Base-by-base conservation (phyloP, 805 yeast genomes). In the Candida vartiovaarae region DNA sequence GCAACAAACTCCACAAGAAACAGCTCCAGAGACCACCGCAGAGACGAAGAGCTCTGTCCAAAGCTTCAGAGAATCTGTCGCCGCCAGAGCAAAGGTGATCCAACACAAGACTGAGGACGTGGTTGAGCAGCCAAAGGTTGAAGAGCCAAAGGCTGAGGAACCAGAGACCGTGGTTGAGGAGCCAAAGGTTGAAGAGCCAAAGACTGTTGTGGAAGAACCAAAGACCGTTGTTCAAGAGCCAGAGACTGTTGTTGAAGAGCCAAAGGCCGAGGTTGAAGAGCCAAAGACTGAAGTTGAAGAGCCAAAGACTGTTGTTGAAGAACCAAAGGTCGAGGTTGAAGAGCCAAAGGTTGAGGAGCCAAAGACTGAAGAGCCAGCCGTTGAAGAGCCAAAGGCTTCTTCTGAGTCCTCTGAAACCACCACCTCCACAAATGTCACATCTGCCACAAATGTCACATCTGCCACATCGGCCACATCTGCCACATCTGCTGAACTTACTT, bases 401-500 rank as follows among this genome's bases (percentile, higher is more conserved):
- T 6, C 29, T n/a, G 36, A 38, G 10, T 40, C 38, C 28, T 6
- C 38, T 23, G 30, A 35, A 9, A 39, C 15, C 31, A 35, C 36
- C 10, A 34, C 36, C 25, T 34, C 28, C 26, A 10, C 8, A 6
- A 24, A 36, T 8, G 32, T 10, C 5, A 6, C 32, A 15, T 8
- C 5, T 8, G 31, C 61, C 24, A n/a, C n/a, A n/a, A n/a, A n/a
- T n/a, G n/a, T n/a, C n/a, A 50, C 56, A 25, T 64, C 52, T 5
- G 58, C 59, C 29, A 51, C 60, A 25, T 43, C 42, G n/a, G 31
- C 61, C 24, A 50, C 56, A 25, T 64, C 52, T 5, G 58, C 59
- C 29, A 51, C 60, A 25, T 43, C 42, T 24, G 46, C 43, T 10
- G 43, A 35, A 27, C 36, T 23, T 23, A n/a, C 35, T 32, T 30